Percentiles rank a stretch among this genome's conserved stretches.
phyloP scores from a whole-genome alignment of 1,284 basidiomycete species.

The Grifola frondosa region DNA sequence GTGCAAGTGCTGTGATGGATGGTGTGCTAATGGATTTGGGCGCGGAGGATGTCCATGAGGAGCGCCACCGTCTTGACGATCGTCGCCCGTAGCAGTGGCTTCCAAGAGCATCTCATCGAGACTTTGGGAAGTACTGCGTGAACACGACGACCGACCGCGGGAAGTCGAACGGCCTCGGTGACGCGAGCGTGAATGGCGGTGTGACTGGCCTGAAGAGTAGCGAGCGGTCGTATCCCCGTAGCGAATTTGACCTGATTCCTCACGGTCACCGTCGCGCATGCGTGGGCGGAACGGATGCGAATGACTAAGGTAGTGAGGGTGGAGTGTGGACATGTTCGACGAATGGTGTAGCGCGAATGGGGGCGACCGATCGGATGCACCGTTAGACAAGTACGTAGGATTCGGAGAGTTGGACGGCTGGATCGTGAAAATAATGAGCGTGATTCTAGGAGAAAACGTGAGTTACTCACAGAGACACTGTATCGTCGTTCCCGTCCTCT shows the following conservation, averaged over 20 bases:
- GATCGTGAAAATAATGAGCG: not conserved
- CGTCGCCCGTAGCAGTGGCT: slow-evolving; percentile 41
- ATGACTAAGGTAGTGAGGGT: slow-evolving; percentile 17
- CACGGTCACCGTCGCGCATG: slow-evolving; percentile 27
- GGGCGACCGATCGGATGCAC: slow-evolving; percentile 20
- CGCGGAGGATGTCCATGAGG: slow-evolving; percentile 17
- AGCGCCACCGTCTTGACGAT: slow-evolving; percentile 21
- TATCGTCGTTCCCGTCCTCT: slow-evolving; percentile 16
- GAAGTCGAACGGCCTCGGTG: slow-evolving; percentile 25
- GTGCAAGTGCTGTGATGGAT: slow-evolving; percentile 25
- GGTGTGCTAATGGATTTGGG: slow-evolving; percentile 13
- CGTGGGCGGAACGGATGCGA: slow-evolving; percentile 12
- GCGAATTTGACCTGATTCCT: slow-evolving; percentile 29
- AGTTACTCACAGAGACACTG: slow-evolving; percentile 27
- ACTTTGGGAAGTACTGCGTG: slow-evolving; percentile 33
- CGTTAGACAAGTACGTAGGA: slow-evolving; percentile 21
- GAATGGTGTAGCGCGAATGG: slow-evolving; percentile 14
- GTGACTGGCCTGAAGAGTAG: slow-evolving; percentile 15
- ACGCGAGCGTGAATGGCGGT: slow-evolving; percentile 19
- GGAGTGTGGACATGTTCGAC: slow-evolving; percentile 15
- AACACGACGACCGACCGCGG: slow-evolving; percentile 26
- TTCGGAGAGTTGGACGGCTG: slow-evolving; percentile 26
- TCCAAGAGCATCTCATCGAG: slow-evolving; percentile 67
- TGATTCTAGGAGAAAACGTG: not conserved
- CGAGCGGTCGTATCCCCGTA: slow-evolving; percentile 23